Conservation (phyloP, 1,139 yeast species). For the Scheffersomyces insectosa region DNA sequence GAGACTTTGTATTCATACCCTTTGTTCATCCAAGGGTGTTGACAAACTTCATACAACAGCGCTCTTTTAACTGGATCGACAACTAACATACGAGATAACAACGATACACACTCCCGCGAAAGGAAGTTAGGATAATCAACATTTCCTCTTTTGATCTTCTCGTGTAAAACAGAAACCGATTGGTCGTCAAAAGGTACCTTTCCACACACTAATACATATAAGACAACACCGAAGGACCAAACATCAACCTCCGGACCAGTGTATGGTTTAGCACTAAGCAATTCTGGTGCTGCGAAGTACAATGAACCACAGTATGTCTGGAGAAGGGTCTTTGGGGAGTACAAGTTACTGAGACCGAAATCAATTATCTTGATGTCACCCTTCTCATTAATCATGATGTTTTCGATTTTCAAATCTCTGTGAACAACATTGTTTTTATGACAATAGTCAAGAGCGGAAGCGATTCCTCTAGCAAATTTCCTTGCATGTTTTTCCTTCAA, state of each 20-base stretch:
- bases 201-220: slow-evolving; percentile 94
- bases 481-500: slow-evolving; percentile 93
- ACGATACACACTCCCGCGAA: slow-evolving; percentile 78
- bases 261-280: slow-evolving; percentile 88
- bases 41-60: slow-evolving; percentile 69
- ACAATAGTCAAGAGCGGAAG: slow-evolving; percentile 89
- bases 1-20: slow-evolving; percentile 80
- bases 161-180: slow-evolving; percentile 88
- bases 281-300: slow-evolving; percentile 98
- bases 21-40: slow-evolving; percentile 93
- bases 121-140: slow-evolving; percentile 89
- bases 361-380: slow-evolving; percentile 96
- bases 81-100: slow-evolving; percentile 85
- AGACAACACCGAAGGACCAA: slow-evolving; percentile 97
- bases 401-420: slow-evolving; percentile 94
- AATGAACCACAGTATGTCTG: slow-evolving; percentile 97
- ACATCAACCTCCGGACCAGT: slow-evolving; percentile 97
- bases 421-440: slow-evolving; percentile 95
- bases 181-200: slow-evolving; percentile 98
- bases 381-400: slow-evolving; percentile 87
- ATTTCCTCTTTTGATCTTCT: slow-evolving; percentile 87
- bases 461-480: slow-evolving; percentile 94
- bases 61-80: slow-evolving; percentile 87
- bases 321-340: slow-evolving; percentile 67
- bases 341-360: slow-evolving; percentile 90